Percentiles rank a stretch among this genome's conserved stretches.
Evolutionary conservation across 805 yeast species (phyloP).

Genomic region (Millerozyma miso): DNA sequence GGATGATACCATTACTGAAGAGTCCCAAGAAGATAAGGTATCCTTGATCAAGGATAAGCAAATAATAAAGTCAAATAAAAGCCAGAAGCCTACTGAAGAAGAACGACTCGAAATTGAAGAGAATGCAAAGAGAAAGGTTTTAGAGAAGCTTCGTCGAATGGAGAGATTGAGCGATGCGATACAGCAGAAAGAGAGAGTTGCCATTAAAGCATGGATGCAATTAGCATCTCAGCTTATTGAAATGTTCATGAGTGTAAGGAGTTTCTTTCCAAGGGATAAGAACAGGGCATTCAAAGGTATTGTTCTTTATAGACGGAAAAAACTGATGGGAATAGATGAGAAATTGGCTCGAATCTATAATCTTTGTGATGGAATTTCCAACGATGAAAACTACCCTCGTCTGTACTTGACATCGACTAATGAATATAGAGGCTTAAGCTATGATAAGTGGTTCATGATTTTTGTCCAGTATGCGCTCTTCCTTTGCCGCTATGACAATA

Average conservation of each 20-base stretch:
- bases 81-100: conserved; percentile 28
- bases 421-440: conserved; percentile 69
- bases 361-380: conserved; percentile 54
- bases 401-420: conserved; percentile 45
- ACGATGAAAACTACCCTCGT: conserved; percentile 22
- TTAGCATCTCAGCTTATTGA: conserved; percentile 79
- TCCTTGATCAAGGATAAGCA: conserved; percentile 14
- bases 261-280: conserved; percentile 75
- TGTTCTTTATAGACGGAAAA: conserved; percentile 55
- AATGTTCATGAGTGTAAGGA: conserved; percentile 70
- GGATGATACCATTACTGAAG: not conserved
- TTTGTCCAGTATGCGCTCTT: conserved; percentile 76
- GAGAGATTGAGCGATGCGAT: conserved; percentile 42
- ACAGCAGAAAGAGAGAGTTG: conserved; percentile 44
- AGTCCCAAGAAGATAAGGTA: conserved; percentile 8
- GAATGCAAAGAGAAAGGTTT: conserved; percentile 52
- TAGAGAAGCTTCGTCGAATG: conserved; percentile 53
- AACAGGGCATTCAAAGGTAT: conserved; percentile 67
- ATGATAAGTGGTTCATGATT: conserved; percentile 80
- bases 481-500: conserved; percentile 62
- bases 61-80: conserved; percentile 8
- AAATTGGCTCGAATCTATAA: conserved; percentile 64
- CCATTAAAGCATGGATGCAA: conserved; percentile 77
- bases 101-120: conserved; percentile 56
- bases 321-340: conserved; percentile 66